Evolutionary conservation across 352 stramenopile species (phyloP).

Genomic region (Thraustochytrium sp.): DNA sequence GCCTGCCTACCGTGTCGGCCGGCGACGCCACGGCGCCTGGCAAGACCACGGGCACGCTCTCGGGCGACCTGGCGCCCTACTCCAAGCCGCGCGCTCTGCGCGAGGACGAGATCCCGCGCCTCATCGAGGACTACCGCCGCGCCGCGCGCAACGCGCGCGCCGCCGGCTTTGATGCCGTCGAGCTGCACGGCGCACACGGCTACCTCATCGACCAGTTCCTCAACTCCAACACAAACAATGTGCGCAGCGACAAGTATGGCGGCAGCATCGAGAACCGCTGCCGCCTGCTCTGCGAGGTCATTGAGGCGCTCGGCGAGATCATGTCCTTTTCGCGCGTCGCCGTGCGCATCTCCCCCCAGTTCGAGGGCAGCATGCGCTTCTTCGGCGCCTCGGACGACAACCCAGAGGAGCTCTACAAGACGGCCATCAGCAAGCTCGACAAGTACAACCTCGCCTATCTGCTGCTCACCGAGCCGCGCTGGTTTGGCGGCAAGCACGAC

Average conservation of each 20-base stretch:
- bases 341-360: conserved; percentile 31
- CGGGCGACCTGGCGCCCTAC: conserved; percentile 53
- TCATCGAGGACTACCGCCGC: conserved; percentile 63
- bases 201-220: conserved; percentile 86
- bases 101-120: conserved; percentile 62
- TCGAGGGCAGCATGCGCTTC: conserved; percentile 33
- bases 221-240: conserved; percentile 65
- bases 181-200: conserved; percentile 77
- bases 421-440: conserved; percentile 1
- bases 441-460: conserved; percentile 50
- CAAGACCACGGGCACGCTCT: conserved; percentile 50
- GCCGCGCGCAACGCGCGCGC: conserved; percentile 58
- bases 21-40: conserved; percentile 54
- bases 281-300: conserved; percentile 65
- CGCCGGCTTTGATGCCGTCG: conserved; percentile 77
- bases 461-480: conserved; percentile 56
- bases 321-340: conserved; percentile 50
- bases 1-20: conserved; percentile 56
- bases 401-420: conserved; percentile 54
- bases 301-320: conserved; percentile 59
- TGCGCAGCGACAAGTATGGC: conserved; percentile 71
- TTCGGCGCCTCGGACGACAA: conserved; percentile 58
- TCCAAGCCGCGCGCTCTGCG: conserved; percentile 63
- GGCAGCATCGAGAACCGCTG: conserved; percentile 73
- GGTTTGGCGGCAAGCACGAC: conserved; percentile 39